Evolutionary conservation across 1,284 basidiomycete genomes (phyloP), one percentile per base, ranked within the genome.

Genomic region (Rhodotorula sp.): DNA sequence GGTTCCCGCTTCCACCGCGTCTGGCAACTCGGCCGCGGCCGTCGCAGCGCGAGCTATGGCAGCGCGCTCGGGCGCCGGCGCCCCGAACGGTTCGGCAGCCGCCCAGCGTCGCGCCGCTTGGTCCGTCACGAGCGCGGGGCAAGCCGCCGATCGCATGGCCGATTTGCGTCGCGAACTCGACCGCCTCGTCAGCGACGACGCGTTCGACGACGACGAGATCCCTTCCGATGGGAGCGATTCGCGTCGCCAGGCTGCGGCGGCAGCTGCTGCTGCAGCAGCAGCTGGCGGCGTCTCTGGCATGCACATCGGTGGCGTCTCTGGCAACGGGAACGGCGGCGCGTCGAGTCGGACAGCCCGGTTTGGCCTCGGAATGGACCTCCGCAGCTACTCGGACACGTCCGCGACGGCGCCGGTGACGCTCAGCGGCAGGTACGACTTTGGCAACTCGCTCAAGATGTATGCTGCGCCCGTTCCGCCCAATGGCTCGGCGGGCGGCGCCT

Each of bases 381-480:
- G 65, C 62, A 64, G 60, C 66, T 68, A 68, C 53, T 62, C 62
- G 26, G 62, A 62, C 26, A 33, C 60, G 60, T 33, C 63, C 62
- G 67, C 77, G 75, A 66, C 72, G 29, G 53, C 42, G 66, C 59
- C 75, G 71, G 55, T 71, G 56, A 77, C 78, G 20, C 77, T 79
- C 61, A 78, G 79, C 26, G 79, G 77, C 42, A 75, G 81, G 60
- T 86, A 86, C 79, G 84, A 85, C 77, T 85, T 85, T 77, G 82
- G 82, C 53, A 78, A 81, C 10, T 82, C 83, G 15, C 79, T 85
- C 67, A 83, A 83, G 75, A 62, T 73, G 61, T 73, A 64, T 55
- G 33, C 58, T 54, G 56, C 64, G 22, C 26, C 49, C 49, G 49
- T 14, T 22, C 49, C 22, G 12, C 24, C 55, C 1, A 56, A 30